phyloP scores from a whole-genome alignment of 2,329 filamentous ascomycete species.

The Proliferodiscus dingleyae region DNA sequence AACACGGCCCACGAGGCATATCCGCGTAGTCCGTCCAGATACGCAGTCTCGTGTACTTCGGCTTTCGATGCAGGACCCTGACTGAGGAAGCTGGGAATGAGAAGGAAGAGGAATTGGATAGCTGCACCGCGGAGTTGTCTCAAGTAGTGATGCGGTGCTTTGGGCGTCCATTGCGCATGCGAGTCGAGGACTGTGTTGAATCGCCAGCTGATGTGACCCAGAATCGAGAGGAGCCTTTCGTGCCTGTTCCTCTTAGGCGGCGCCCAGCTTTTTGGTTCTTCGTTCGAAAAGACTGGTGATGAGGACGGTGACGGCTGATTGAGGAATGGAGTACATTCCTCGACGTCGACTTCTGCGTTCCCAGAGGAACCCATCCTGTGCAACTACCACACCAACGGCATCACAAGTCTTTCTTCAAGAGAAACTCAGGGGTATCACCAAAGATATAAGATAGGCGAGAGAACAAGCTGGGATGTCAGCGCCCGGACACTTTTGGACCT shows the following conservation, averaged over 20 bases:
- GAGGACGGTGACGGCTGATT: background rate
- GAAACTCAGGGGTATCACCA: too few relatives aligned
- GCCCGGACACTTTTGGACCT: too few relatives aligned
- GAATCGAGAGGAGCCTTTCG: background rate
- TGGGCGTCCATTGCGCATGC: background rate
- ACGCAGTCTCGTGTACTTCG: constrained; percentile 32
- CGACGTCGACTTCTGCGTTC: background rate
- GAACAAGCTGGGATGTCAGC: too few relatives aligned
- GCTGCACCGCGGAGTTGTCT: background rate
- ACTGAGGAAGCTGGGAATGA: constrained; percentile 1
- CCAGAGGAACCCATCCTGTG: background rate
- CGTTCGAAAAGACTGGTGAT: background rate
- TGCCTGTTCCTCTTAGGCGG: too few relatives aligned
- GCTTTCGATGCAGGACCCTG: background rate
- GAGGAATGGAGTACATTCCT: background rate
- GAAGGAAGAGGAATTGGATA: background rate
- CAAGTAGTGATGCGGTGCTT: too few relatives aligned
- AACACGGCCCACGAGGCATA: constrained; percentile 28
- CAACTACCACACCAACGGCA: too few relatives aligned
- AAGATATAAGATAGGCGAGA: too few relatives aligned
- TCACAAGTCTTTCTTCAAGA: too few relatives aligned
- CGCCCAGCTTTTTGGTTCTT: background rate
- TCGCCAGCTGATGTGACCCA: background rate
- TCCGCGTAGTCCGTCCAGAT: constrained; percentile 42
- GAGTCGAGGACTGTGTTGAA: background rate